phyloP scores from a whole-genome alignment of 2,329 filamentous ascomycete species.

The Nothopassalora personata region DNA sequence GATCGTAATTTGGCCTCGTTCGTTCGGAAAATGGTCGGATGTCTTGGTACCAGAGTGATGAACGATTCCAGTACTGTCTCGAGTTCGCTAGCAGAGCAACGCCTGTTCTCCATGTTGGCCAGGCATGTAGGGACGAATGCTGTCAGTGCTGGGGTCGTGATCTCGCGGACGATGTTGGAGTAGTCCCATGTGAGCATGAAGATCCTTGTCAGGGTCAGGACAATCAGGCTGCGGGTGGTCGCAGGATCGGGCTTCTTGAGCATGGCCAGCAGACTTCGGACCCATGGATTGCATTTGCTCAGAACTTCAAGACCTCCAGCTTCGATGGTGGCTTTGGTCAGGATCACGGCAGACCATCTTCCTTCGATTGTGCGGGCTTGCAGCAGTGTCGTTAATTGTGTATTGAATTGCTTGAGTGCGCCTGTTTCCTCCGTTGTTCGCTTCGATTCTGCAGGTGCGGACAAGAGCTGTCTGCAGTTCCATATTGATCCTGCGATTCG shows the following conservation, averaged over 20 bases:
- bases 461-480: conserved; percentile 56
- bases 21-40: conserved; percentile 77
- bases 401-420: conserved; percentile 77
- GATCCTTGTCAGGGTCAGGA: conserved; percentile 75
- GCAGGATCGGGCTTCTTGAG: conserved; percentile 74
- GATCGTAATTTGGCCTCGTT: conserved; percentile 59
- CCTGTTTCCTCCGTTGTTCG: conserved; percentile 60
- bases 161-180: conserved; percentile 76
- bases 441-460: conserved; percentile 52
- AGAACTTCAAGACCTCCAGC: conserved; percentile 80
- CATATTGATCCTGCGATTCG: conserved; percentile 56
- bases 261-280: conserved; percentile 67
- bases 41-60: conserved; percentile 65
- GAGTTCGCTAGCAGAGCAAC: conserved; percentile 36
- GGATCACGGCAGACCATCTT: conserved; percentile 68
- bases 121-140: conserved; percentile 69
- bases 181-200: conserved; percentile 78
- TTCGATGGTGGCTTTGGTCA: conserved; percentile 77
- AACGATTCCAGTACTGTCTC: conserved; percentile 69
- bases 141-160: conserved; percentile 76
- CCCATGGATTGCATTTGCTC: conserved; percentile 67
- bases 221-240: conserved; percentile 67
- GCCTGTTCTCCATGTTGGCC: conserved; percentile 50
- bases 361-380: conserved; percentile 70
- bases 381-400: conserved; percentile 69